Percentiles rank a stretch among this genome's conserved stretches.
These are phyloP conservation scores for Saprolegnia parasitica DNA, from an alignment of 352 stramenopile species.

Conservation along the genomic window DNA sequence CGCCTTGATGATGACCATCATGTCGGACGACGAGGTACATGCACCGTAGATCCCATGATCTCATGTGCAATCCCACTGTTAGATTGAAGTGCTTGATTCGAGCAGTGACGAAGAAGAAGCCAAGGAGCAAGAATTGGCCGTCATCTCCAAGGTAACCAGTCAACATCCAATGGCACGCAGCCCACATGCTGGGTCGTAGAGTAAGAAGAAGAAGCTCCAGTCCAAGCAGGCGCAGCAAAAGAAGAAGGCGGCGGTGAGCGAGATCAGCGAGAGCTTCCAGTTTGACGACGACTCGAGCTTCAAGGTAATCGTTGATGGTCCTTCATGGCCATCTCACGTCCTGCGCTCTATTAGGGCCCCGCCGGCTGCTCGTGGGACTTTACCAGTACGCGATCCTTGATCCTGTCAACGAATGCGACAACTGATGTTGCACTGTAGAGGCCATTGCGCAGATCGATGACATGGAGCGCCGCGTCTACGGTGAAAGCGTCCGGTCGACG, in stretches of 20 bases:
- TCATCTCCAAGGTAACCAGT: constrained; percentile 54
- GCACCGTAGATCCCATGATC: constrained; percentile 4
- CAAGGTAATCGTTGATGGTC: constrained; percentile 21
- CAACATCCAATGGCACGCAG: not conserved
- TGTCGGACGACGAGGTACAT: constrained; percentile 73
- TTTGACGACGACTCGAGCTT: constrained; percentile 55
- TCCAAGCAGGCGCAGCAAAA: constrained; percentile 48
- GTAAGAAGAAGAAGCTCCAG: constrained; percentile 35
- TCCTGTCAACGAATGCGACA: not conserved
- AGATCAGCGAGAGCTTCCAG: constrained; percentile 79
- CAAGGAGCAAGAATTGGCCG: constrained; percentile 46
- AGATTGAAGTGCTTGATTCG: constrained; percentile 61
- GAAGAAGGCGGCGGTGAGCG: constrained; percentile 40
- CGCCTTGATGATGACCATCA: constrained; percentile 86
- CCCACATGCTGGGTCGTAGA: constrained; percentile 14
- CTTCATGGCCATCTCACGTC: not conserved
- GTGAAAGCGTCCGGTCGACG: constrained; percentile 58
- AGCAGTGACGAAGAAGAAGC: constrained; percentile 62
- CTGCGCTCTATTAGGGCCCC: constrained; percentile 36
- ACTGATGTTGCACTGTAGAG: constrained; percentile 32
- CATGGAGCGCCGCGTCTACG: constrained; percentile 50
- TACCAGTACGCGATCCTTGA: constrained; percentile 42
- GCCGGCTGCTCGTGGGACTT: constrained; percentile 81
- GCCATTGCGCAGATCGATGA: constrained; percentile 81
- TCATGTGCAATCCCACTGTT: not conserved